Conservation (phyloP, 257 asterid species). For the Penstemon davidsonii region DNA sequence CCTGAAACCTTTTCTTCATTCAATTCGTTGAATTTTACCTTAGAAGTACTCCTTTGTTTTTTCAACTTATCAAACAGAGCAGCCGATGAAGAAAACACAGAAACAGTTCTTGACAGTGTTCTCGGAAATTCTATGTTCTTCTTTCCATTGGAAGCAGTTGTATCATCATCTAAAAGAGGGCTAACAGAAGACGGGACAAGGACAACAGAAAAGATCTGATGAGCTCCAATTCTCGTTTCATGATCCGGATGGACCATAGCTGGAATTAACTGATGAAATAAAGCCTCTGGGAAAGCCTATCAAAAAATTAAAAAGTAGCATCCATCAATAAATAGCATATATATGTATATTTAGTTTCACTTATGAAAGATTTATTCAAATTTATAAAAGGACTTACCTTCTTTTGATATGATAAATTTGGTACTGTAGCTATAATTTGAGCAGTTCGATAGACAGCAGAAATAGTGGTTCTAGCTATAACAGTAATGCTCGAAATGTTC, state of each 20-base stretch:
- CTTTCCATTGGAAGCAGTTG: slow-evolving; percentile 36
- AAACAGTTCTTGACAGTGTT: slow-evolving; percentile 89
- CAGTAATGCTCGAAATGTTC: slow-evolving; percentile 76
- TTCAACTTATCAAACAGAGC: slow-evolving; percentile 83
- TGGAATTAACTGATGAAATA: slow-evolving; percentile 91
- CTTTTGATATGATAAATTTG: slow-evolving; percentile 67
- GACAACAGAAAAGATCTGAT: slow-evolving; percentile 85
- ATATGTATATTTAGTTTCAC: no score
- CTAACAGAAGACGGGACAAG: slow-evolving; percentile 89
- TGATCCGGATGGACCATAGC: slow-evolving; percentile 96
- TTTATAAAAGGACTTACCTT: slow-evolving; percentile 48
- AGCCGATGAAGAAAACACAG: slow-evolving; percentile 95
- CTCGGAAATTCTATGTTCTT: slow-evolving; percentile 59
- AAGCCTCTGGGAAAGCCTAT: slow-evolving; percentile 94
- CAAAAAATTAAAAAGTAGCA: slow-evolving; percentile 14
- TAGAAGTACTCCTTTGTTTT: slow-evolving; percentile 43
- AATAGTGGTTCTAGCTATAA: slow-evolving; percentile 78
- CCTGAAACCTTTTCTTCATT: slow-evolving; percentile 31
- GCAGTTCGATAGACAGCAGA: slow-evolving; percentile 79
- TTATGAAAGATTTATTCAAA: neutral
- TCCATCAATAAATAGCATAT: neutral
- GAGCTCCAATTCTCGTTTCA: slow-evolving; percentile 93
- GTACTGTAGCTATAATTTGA: slow-evolving; percentile 76
- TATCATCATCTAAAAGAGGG: slow-evolving; percentile 42
- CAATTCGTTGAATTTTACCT: slow-evolving; percentile 38